Base-by-base conservation (phyloP, 31 red algal species). In the Asparagopsis taxiformis region DNA sequence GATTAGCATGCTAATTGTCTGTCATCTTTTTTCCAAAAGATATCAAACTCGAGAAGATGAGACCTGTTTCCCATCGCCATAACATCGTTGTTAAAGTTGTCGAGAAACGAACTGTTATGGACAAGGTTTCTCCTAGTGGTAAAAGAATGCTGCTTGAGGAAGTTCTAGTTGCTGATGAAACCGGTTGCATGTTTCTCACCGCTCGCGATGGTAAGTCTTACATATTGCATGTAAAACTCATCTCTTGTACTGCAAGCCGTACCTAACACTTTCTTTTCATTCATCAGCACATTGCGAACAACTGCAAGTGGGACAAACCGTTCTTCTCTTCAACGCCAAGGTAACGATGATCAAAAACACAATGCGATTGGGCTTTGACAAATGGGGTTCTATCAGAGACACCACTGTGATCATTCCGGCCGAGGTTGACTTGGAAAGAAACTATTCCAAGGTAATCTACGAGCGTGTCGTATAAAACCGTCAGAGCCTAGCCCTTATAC, bases 371-470 rank as follows among this genome's bases (percentile, higher is more conserved):
- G 65, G 51, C 32, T 57, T 80, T 48, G 77, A 80, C 55, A 80
- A 80, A 22, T 80, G 77, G 77, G 77, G 62, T 28, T 68, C 62
- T 1, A 41, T 70, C 6, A 52, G 70, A 0, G n/a, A 43, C 3
- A 80, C 49, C 38, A 68, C 65, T 22, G 35, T 56, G 7, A 64
- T 54, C 3, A 69, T 80, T 29, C 77, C 77, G 32, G 62, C 54
- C 38, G 51, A 66, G 21, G 63, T 59, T 34, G 54, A 70, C 22
- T 23, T 25, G 20, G 77, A 80, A 32, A 62, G 63, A 24, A 69
- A 80, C 65, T 80, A 70, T 33, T 80, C 77, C 16, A 50, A 80
- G 22, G 36, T 69, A 49, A 37, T 80, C 33, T 80, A 80, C 53
- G 34, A 58, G n/a, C n/a, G n/a, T n/a, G n/a, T n/a, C n/a, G n/a